Percentiles rank a stretch among this genome's conserved stretches.
These are phyloP conservation scores for Aspergillus avenaceus DNA, from an alignment of 495 filamentous ascomycete genomes.

Conservation along the genomic window DNA sequence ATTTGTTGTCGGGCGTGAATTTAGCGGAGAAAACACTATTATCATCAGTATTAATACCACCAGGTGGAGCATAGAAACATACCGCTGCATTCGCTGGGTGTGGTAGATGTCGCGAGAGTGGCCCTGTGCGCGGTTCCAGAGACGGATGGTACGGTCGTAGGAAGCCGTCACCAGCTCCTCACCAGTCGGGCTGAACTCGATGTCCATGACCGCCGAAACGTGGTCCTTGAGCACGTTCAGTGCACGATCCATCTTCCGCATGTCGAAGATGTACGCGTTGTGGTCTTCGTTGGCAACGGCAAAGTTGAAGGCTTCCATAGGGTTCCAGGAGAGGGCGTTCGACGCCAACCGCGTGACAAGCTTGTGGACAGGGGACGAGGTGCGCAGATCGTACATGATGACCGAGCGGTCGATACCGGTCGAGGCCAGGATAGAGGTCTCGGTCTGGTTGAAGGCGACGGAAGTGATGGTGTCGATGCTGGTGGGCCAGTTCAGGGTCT, in stretches of 20 bases:
- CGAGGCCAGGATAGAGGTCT: constrained; percentile 85
- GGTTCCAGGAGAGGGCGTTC: constrained; percentile 90
- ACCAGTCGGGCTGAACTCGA: constrained; percentile 92
- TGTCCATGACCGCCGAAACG: constrained; percentile 93
- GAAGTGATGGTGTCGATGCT: constrained; percentile 87
- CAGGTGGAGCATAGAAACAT: constrained; percentile 10
- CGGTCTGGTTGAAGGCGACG: constrained; percentile 86
- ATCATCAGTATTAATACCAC: constrained; percentile 1
- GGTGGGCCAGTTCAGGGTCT: constrained; percentile 82
- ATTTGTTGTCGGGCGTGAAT: constrained; percentile 86
- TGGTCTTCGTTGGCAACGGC: constrained; percentile 78
- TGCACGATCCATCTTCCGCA: constrained; percentile 77
- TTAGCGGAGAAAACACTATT: constrained; percentile 75
- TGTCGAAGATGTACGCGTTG: constrained; percentile 81
- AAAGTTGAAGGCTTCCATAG: constrained; percentile 93
- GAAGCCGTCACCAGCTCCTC: constrained; percentile 88
- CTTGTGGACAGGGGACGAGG: constrained; percentile 75
- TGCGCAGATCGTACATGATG: constrained; percentile 86
- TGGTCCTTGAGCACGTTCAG: constrained; percentile 94
- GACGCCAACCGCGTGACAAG: constrained; percentile 73
- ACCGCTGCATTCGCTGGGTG: constrained; percentile 92
- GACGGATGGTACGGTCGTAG: constrained; percentile 76
- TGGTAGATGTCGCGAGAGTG: constrained; percentile 94
- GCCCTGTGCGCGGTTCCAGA: constrained; percentile 77
- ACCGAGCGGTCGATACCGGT: constrained; percentile 80